phyloP scores from a whole-genome alignment of 1,139 yeast genomes.

The Candida tetrigidarum region DNA sequence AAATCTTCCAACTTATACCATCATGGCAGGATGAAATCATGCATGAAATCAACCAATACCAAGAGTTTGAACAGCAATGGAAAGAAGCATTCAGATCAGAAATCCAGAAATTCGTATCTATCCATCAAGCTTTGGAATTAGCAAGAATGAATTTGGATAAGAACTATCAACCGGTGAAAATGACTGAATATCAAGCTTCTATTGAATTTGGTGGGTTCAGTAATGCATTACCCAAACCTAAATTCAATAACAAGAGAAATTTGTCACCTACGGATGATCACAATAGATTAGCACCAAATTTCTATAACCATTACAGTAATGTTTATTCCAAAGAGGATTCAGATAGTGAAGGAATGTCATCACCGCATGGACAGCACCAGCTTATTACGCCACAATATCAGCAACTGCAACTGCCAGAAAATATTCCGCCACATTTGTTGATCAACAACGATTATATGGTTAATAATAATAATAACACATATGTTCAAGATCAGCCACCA shows the following conservation, averaged over 20 bases:
- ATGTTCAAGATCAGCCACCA: background rate
- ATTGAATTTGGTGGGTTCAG: slow-evolving; percentile 46
- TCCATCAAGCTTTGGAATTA: slow-evolving; percentile 36
- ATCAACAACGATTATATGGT: slow-evolving; percentile 3
- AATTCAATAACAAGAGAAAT: slow-evolving; percentile 17
- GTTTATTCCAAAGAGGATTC: slow-evolving; percentile 27
- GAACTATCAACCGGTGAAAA: slow-evolving; percentile 36
- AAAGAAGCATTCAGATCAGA: slow-evolving; percentile 33
- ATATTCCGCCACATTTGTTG: slow-evolving; percentile 5
- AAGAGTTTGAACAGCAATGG: slow-evolving; percentile 40
- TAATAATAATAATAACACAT: background rate
- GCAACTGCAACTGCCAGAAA: slow-evolving; percentile 8
- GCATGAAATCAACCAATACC: slow-evolving; percentile 32
- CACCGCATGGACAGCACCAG: slow-evolving; percentile 10
- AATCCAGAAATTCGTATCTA: slow-evolving; percentile 34
- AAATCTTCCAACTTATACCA: slow-evolving; percentile 33
- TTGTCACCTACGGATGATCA: slow-evolving; percentile 21
- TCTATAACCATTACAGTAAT: slow-evolving; percentile 28
- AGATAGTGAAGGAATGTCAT: slow-evolving; percentile 6
- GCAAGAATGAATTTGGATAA: slow-evolving; percentile 31
- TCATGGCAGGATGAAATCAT: slow-evolving; percentile 41
- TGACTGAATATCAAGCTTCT: slow-evolving; percentile 45
- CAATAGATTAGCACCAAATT: slow-evolving; percentile 14
- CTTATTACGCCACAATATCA: slow-evolving; percentile 6
- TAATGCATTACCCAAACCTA: slow-evolving; percentile 38